Evolutionary conservation across 176 grass and related monocot species (phyloP).

Genomic region (Leersia perrieri): DNA sequence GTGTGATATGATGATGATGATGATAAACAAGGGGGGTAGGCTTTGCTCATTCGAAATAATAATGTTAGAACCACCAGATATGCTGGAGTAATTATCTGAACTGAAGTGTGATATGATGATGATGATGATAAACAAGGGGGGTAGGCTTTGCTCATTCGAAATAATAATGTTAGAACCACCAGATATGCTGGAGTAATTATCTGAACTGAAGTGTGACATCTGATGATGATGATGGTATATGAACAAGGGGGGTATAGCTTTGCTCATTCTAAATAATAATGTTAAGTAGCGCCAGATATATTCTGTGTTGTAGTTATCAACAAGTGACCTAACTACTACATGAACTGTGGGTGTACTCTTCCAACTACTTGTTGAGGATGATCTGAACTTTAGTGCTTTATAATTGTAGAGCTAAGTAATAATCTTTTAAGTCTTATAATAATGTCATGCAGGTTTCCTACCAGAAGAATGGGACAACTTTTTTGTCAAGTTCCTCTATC

Average conservation of each 20-base stretch:
- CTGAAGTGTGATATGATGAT: not conserved
- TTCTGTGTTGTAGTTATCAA: not conserved
- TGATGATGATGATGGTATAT: not conserved
- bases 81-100: not conserved
- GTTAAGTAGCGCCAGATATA: not conserved
- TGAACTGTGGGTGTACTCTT: too few relatives aligned
- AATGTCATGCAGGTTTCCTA: slow-evolving; percentile 67
- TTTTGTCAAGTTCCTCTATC: slow-evolving; percentile 92
- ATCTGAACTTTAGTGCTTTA: not conserved
- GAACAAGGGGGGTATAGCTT: not conserved
- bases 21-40: not conserved
- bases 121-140: not conserved
- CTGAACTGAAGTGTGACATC: not conserved
- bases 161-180: not conserved
- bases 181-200: not conserved
- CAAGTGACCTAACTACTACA: too few relatives aligned
- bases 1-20: not conserved
- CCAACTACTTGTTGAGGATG: not conserved
- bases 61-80: too few relatives aligned
- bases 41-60: not conserved
- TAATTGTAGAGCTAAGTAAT: not conserved
- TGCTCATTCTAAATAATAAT: not conserved
- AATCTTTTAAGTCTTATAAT: not conserved
- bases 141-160: not conserved
- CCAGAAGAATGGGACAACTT: slow-evolving; percentile 77